Evolutionary conservation across 2,329 filamentous ascomycete genomes (phyloP), one percentile per base, ranked within the genome.

Genomic region (Botrytis hyacinthi): DNA sequence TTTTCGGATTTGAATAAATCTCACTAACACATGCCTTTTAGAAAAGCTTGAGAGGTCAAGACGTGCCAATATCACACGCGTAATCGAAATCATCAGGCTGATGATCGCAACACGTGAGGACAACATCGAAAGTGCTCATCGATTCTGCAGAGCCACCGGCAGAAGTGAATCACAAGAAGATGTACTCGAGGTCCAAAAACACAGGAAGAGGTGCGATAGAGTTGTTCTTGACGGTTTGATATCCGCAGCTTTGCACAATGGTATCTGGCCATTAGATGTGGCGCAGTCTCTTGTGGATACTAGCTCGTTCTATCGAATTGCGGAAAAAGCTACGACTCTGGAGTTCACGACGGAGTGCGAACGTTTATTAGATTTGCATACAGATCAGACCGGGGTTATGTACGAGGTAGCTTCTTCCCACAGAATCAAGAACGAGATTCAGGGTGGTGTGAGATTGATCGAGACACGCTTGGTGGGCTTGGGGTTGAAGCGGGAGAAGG

Each of bases 351-450:
- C 51, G n/a, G 51, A 18, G 51, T 54, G 51, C 4, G 51, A 54
- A 1, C 18, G 51, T 18, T n/a, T 29, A n/a, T 4, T 54, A 3
- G 14, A 18, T 54, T 54, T 29, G 14, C 12, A 54, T 18, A 54
- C 1, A 29, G 14, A 7, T 9, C 26, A 54, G 0, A 8, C 12
- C 2, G 7, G 12, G 12, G n/a, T 54, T 18, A 8, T 8, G 0
- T 54, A 2, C 29, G 51, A 29, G n/a, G 5, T n/a, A 14, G 26
- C 0, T 2, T 54, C 48, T n/a, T 16, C 6, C 2, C 48, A 26
- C 4, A 54, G 26, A 54, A 54, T 54, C 12, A 54, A 10, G n/a
- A 2, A 16, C 2, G 48, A 5, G 2, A 54, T 54, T 54, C 26
- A 54, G 26, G 26, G 2, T n/a, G 48, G 26, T 7, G n/a, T 54